Evolutionary conservation across 305 asterid species (phyloP).

Genomic region (Solanum hybrid): DNA sequence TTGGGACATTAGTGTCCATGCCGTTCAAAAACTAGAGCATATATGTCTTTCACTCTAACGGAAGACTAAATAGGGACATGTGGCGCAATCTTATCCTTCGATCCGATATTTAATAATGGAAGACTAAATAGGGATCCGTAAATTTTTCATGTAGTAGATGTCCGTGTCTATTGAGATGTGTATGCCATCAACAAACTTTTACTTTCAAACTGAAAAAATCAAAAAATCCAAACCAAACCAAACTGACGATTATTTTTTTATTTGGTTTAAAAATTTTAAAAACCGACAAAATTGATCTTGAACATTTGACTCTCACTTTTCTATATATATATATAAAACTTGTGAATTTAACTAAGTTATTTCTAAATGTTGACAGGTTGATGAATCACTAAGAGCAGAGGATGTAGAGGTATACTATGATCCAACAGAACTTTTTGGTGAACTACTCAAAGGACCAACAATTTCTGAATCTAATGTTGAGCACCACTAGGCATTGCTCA

Average conservation of each 20-base stretch:
- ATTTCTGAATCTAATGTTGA: slow-evolving; percentile 11
- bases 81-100: too few species aligned
- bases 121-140: rapidly evolving
- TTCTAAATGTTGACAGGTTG: slow-evolving; percentile 34
- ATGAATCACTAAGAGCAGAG: slow-evolving; percentile 62
- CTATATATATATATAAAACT: neutral
- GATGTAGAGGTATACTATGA: slow-evolving; percentile 75
- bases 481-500: neutral
- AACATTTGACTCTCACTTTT: too few species aligned
- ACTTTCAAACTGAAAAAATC: too few species aligned
- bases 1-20: neutral
- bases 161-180: neutral
- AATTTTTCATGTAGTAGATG: neutral
- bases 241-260: too few species aligned
- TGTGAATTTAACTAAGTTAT: neutral
- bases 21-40: too few species aligned
- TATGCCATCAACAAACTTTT: neutral
- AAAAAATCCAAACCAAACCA: neutral
- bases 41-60: too few species aligned
- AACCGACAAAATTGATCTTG: neutral
- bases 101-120: too few species aligned
- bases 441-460: slow-evolving; percentile 39
- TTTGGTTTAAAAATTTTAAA: too few species aligned
- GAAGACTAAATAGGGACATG: too few species aligned
- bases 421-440: slow-evolving; percentile 61